Evolutionary conservation across 768 basidiomycete genomes (phyloP).

Genomic region (Boletus coccyginus): DNA sequence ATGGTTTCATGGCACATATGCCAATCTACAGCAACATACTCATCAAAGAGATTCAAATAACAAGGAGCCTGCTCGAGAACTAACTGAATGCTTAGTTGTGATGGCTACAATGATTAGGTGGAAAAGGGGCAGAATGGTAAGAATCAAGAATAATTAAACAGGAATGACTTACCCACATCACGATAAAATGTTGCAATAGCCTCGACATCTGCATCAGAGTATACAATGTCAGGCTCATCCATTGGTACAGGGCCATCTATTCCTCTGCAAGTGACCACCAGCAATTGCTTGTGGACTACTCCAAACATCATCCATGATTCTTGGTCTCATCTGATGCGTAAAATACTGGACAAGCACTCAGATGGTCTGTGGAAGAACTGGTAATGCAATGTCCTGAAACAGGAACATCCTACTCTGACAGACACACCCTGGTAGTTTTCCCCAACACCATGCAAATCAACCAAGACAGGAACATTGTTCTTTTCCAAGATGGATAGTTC

Average conservation of each 20-base stretch:
- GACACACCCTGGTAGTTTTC: too few species aligned
- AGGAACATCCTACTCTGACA: too few species aligned
- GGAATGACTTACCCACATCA: slow-evolving; percentile 4
- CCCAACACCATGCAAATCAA: too few species aligned
- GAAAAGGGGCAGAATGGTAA: too few species aligned
- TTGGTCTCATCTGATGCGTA: slow-evolving; percentile 42
- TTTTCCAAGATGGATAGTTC: too few species aligned
- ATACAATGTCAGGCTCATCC: slow-evolving; percentile 21
- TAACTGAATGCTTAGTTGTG: slow-evolving; percentile 11
- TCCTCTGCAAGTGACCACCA: slow-evolving; percentile 34
- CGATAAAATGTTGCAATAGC: slow-evolving; percentile 30
- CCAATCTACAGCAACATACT: too few species aligned
- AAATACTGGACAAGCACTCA: slow-evolving; percentile 29
- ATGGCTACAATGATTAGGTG: not conserved
- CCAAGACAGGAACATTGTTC: too few species aligned
- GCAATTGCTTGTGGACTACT: slow-evolving; percentile 35
- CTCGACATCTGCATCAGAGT: slow-evolving; percentile 33
- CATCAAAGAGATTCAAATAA: too few species aligned
- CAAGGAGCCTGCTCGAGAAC: not conserved
- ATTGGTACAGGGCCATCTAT: slow-evolving; percentile 14
- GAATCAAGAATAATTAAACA: not conserved
- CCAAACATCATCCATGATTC: slow-evolving; percentile 16
- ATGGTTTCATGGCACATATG: too few species aligned
- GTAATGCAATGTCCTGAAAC: too few species aligned
- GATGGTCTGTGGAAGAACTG: slow-evolving; percentile 25